Conservation (phyloP, 2,329 filamentous ascomycete species). For the Cytospora piceae region DNA sequence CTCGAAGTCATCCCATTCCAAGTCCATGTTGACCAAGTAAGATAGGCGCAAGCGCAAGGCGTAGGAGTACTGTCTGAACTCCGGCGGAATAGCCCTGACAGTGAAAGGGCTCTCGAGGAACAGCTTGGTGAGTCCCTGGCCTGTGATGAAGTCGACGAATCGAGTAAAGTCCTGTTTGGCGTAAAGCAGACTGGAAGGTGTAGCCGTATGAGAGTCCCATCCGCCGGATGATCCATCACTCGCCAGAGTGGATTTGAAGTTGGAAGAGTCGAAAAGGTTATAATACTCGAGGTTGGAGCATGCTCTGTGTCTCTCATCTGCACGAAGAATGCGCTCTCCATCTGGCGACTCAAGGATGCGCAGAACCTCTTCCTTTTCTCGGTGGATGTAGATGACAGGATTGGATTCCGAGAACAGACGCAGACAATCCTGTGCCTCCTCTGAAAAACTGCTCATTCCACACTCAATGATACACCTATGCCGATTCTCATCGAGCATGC, state of each 20-base stretch:
- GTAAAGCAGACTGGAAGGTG: constrained; percentile 61
- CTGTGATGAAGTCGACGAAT: constrained; percentile 62
- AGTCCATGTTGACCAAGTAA: constrained; percentile 55
- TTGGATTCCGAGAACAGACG: constrained; percentile 64
- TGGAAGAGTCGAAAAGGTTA: constrained; percentile 60
- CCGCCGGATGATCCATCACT: constrained; percentile 27
- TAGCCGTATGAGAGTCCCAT: constrained; percentile 40
- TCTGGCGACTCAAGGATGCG: constrained; percentile 58
- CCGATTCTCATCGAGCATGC: constrained; percentile 62
- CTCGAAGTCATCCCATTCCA: constrained; percentile 57
- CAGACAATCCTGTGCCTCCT: constrained; percentile 60
- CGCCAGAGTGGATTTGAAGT: constrained; percentile 37
- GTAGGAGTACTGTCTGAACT: constrained; percentile 62
- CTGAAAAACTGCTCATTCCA: constrained; percentile 65
- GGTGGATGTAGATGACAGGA: constrained; percentile 70
- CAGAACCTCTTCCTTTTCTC: constrained; percentile 66
- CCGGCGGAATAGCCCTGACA: constrained; percentile 60
- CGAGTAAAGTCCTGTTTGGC: constrained; percentile 63
- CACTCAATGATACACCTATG: constrained; percentile 71
- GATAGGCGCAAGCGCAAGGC: constrained; percentile 65
- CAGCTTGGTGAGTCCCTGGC: constrained; percentile 53
- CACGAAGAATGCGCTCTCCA: constrained; percentile 59
- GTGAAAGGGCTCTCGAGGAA: constrained; percentile 64
- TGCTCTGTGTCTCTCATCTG: constrained; percentile 59
- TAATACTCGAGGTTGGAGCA: constrained; percentile 75